Evolutionary conservation across 179 eudicot species (phyloP), one percentile per base, ranked within the genome.

Genomic region (Vitellaria paradoxa): DNA sequence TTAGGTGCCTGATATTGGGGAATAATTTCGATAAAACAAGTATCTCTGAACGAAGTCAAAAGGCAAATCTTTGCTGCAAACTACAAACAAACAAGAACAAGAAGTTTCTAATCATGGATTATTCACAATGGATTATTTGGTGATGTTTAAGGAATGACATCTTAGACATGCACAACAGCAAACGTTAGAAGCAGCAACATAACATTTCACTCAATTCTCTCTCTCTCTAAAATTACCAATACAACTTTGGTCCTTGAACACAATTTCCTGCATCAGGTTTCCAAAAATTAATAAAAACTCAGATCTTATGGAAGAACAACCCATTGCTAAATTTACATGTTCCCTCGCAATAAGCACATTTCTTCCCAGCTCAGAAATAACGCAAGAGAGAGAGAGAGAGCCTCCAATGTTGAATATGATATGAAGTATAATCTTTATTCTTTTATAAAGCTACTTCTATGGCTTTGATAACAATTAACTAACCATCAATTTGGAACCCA

Each of bases 61-160:
- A 94, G 94, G 79, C 98, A 94, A 68, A 94, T 94, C 85, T 94
- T 94, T 21, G 96, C 98, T 30, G 85, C 97, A 89, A 92, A 94
- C 97, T 93, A 87, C 87, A 82, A 60, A 68, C 49, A 74, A 37
- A 52, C 47, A 57, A 52, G 18, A 26, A 30, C 17, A 18, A 72
- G 11, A 66, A 42, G 59, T 6, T 71, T 14, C 21, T 12, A 17
- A 47, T 64, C 47, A 26, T 23, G 49, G 73, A 52, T 8, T 24
- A 53, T 10, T 23, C 40, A 18, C 60, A 65, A 45, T 26, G 63
- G 59, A 65, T 26, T 30, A 49, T 65, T 37, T 50, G 52, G 49
- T 76, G 72, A 76, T 26, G 64, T 13, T 26, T n/a, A 72, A 67
- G 71, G 18, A 68, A 14, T 18, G 47, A 26, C 12, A 26, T 71